Evolutionary conservation across 1,139 yeast species (phyloP), one percentile per base, ranked within the genome.

Genomic region (Nakaseomyces sp.): DNA sequence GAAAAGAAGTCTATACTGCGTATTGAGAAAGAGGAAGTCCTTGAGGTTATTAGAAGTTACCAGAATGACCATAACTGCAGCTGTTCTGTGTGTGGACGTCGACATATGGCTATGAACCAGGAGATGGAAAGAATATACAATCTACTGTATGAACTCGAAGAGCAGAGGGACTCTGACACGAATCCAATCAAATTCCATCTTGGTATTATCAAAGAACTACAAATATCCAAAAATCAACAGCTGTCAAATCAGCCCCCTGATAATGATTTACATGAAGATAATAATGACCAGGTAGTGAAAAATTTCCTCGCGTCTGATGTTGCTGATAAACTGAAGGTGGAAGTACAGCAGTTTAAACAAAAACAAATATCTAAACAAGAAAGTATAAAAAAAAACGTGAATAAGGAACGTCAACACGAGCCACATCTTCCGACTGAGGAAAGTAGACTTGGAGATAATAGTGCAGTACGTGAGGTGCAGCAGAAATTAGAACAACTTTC

Each of bases 11-110:
- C 74, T 35, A 71, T 88, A 32, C 76, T 86, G 25, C 71, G 73
- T 53, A 75, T 85, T 40, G 88, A 83, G 54, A 82, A 81, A 60
- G 76, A 77, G 43, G 79, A 86, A 31, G 81, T 86, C 1, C 70
- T 83, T 64, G 75, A 73, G 47, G 71, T 78, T 45, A 76, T 85
- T 64, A 76, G 74, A 50, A 76, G 73, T 43, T 80, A 78, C 55
- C 81, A 60, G 72, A 55, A 66, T 67, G 53, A 70, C 63, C 53
- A 63, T 61, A 54, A 56, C 45, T 88, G 96, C 61, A 73, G 79
- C 45, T 89, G 97, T 61, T 69, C 79, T 5, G 79, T 79, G 25
- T 89, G 97, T 65, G 95, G 93, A 1, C 74, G 87, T 43, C 79
- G 84, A 52, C 77, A 81, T 52, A 68, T 72, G 48, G 77, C 88